phyloP scores from a whole-genome alignment of 345 rosid genomes.

The Aegle marmelos region DNA sequence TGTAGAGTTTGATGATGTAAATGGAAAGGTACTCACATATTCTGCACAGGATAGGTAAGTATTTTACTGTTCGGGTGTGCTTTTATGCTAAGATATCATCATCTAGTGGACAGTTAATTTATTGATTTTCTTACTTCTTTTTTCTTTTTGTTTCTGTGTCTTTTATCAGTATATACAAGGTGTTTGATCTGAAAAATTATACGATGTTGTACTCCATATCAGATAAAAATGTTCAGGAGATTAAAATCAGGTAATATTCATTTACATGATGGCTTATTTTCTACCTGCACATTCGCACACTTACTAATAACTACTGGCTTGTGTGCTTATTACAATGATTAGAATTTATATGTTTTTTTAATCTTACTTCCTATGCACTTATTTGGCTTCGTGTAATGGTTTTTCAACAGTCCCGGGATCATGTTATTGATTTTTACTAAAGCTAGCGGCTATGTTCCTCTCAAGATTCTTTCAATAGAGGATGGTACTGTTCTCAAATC shows the following conservation, averaged over 20 bases:
- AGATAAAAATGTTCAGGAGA: constrained; percentile 48
- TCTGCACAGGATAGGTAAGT: constrained; percentile 78
- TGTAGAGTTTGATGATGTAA: constrained; percentile 90
- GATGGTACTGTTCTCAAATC: constrained; percentile 60
- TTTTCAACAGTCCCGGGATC: constrained; percentile 51
- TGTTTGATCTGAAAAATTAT: constrained; percentile 55
- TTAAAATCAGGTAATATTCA: constrained; percentile 47
- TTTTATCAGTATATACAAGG: constrained; percentile 50
- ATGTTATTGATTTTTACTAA: constrained; percentile 49
- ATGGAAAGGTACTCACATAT: constrained; percentile 78
- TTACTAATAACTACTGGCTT: background rate
- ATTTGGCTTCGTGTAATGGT: background rate
- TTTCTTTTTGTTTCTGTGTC: background rate
- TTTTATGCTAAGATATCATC: background rate
- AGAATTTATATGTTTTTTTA: background rate
- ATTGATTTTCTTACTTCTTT: constrained; percentile 1
- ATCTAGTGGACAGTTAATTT: background rate
- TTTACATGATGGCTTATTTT: background rate
- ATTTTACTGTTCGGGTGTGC: background rate
- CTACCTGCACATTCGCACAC: background rate
- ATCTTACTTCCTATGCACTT: background rate
- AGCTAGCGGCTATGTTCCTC: constrained; percentile 46
- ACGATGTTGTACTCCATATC: constrained; percentile 56
- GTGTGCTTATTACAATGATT: background rate
- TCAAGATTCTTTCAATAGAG: constrained; percentile 54